These are phyloP conservation scores for Trichosporon ovoides DNA, from an alignment of 1,284 basidiomycete genomes.

Conservation along the genomic window DNA sequence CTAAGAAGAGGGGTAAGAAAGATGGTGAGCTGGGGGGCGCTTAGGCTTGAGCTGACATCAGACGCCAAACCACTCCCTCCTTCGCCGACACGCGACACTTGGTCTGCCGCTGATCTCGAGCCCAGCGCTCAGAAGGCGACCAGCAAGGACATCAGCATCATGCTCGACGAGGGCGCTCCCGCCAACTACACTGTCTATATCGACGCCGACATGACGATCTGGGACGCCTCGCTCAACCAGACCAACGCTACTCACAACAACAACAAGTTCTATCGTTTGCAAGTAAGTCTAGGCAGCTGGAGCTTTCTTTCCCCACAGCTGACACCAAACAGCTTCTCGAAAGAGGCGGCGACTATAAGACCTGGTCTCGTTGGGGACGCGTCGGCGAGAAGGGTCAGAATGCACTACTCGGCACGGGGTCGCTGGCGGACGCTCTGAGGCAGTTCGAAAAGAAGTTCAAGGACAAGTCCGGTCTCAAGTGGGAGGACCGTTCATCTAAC, in stretches of 20 bases:
- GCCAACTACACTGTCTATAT: conserved; percentile 53
- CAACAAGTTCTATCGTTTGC: conserved; percentile 54
- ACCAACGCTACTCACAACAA: conserved; percentile 60
- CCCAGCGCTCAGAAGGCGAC: conserved; percentile 9
- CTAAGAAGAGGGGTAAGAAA: conserved; percentile 12
- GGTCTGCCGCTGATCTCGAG: neutral
- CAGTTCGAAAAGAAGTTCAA: conserved; percentile 22
- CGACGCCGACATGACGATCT: conserved; percentile 52
- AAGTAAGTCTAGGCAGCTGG: conserved; percentile 1
- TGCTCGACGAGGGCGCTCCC: conserved; percentile 13
- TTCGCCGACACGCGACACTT: conserved; percentile 1
- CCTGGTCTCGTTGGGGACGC: conserved; percentile 24
- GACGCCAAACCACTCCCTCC: neutral
- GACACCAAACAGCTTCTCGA: conserved; percentile 9
- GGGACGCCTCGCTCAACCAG: conserved; percentile 67
- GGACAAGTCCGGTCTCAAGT: conserved; percentile 21
- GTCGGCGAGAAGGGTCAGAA: conserved; percentile 19
- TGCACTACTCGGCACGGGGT: conserved; percentile 10
- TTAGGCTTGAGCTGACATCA: conserved; percentile 2
- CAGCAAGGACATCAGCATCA: conserved; percentile 7
- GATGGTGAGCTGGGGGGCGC: neutral
- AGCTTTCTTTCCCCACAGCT: neutral
- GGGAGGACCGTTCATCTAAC: conserved; percentile 9
- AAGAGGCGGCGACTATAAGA: conserved; percentile 5
- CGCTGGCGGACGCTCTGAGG: conserved; percentile 2